Percentiles rank a stretch among this genome's conserved stretches.
Evolutionary conservation across 2,329 filamentous ascomycete genomes (phyloP).

Genomic region (Paracorniculantispora psalliotae): DNA sequence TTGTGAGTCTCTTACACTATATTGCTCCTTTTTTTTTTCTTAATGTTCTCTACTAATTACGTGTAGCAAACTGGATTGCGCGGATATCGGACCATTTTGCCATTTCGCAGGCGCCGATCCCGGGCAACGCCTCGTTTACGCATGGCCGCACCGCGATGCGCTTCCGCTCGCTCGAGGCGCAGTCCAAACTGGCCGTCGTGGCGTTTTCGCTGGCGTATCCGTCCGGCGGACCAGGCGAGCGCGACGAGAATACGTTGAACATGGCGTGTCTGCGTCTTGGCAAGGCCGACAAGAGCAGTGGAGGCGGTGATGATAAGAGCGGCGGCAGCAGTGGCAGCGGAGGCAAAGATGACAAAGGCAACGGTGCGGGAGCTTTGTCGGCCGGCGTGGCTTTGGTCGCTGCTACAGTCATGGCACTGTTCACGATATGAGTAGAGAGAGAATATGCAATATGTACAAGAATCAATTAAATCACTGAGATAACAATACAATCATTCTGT

Average conservation of each 20-base stretch:
- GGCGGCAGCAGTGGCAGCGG: not conserved
- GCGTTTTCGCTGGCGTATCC: not conserved
- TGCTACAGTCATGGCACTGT: not conserved
- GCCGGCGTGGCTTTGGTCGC: not conserved
- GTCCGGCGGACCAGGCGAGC: not conserved
- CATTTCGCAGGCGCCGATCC: not conserved
- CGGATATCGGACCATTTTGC: not conserved
- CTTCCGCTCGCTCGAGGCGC: constrained; percentile 1
- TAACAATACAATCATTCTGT: not conserved
- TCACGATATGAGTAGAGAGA: not conserved
- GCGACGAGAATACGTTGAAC: not conserved
- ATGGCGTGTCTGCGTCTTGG: constrained; percentile 3
- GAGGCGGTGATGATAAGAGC: not conserved
- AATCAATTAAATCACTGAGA: not conserved
- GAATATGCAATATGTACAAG: not conserved
- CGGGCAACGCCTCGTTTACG: constrained; percentile 2
- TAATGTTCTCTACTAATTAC: no score
- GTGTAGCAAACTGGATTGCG: not conserved
- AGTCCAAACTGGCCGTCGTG: not conserved
- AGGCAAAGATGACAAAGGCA: not conserved
- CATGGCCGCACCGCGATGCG: constrained; percentile 2
- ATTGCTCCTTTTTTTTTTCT: no score
- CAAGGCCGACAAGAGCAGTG: not conserved
- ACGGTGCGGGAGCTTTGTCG: not conserved
- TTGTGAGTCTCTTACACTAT: not conserved